A percentile compares a stretch with the other conserved stretches of the same genome.
These are phyloP conservation scores for Aspergillus glaucus DNA, from an alignment of 2,329 filamentous ascomycete genomes.

Conservation along the genomic window DNA sequence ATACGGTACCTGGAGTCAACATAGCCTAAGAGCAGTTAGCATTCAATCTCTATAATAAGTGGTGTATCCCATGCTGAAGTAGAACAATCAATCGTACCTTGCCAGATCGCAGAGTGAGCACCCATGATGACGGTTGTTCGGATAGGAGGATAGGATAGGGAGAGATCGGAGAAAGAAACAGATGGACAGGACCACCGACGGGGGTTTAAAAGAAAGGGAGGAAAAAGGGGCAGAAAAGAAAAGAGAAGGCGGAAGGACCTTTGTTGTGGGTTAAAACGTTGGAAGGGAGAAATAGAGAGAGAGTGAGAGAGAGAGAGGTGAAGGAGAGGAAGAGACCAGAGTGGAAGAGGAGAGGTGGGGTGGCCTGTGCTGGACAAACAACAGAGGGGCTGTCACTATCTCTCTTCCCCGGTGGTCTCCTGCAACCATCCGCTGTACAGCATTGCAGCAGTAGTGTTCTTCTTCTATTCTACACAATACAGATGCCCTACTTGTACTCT, in stretches of 20 bases:
- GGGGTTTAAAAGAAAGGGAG: background rate
- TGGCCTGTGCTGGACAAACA: slow-evolving; percentile 14
- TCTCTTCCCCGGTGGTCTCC: too few species aligned
- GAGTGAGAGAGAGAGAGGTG: slow-evolving; percentile 5
- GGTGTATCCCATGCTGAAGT: background rate
- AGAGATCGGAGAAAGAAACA: slow-evolving; percentile 1
- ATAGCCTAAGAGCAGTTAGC: slow-evolving; percentile 44
- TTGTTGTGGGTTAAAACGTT: slow-evolving; percentile 5
- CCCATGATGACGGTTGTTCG: slow-evolving; percentile 22
- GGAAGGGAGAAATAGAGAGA: too few species aligned
- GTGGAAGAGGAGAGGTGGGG: slow-evolving; percentile 11
- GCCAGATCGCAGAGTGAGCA: slow-evolving; percentile 32
- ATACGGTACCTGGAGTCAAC: slow-evolving; percentile 54
- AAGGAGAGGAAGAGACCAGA: slow-evolving; percentile 2
- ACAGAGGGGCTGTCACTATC: slow-evolving; percentile 3
- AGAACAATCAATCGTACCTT: slow-evolving; percentile 19
- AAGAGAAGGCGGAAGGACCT: slow-evolving; percentile 4
- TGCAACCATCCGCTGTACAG: too few species aligned
- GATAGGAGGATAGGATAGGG: slow-evolving; percentile 6
- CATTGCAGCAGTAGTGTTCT: too few species aligned
- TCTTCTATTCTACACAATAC: too few species aligned
- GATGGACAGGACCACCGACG: background rate
- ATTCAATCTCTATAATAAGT: background rate
- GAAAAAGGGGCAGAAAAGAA: slow-evolving; percentile 4
- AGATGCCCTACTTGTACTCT: too few species aligned